These are phyloP conservation scores for Ganoderma meredithae DNA, from an alignment of 1,284 basidiomycete genomes.

Conservation along the genomic window DNA sequence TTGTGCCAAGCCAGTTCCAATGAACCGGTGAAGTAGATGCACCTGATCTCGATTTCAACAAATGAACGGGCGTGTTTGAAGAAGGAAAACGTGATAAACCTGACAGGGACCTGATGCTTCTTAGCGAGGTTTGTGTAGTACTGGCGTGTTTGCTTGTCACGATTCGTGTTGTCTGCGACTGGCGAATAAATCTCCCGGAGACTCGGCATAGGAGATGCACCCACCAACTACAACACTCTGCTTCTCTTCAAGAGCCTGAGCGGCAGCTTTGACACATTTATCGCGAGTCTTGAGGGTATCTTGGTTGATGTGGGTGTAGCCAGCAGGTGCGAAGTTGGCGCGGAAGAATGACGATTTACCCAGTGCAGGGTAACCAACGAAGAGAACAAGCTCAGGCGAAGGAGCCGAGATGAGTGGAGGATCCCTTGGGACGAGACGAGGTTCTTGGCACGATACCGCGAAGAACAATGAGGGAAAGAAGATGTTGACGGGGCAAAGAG, in stretches of 20 bases:
- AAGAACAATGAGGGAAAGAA: not conserved
- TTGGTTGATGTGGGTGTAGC: constrained; percentile 88
- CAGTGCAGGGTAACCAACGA: constrained; percentile 87
- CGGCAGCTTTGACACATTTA: constrained; percentile 76
- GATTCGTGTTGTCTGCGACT: constrained; percentile 84
- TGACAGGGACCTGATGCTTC: constrained; percentile 58
- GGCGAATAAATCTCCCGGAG: not conserved
- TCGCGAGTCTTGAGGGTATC: constrained; percentile 78
- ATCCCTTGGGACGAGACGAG: constrained; percentile 67
- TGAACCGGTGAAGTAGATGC: constrained; percentile 77
- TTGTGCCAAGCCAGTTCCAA: constrained; percentile 89
- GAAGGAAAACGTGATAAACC: constrained; percentile 47
- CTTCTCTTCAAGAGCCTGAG: constrained; percentile 61
- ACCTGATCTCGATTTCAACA: constrained; percentile 49
- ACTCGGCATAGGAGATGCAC: constrained; percentile 34
- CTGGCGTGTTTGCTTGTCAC: constrained; percentile 72
- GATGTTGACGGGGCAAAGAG: constrained; percentile 1
- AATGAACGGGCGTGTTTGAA: constrained; percentile 14
- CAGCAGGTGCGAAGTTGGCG: constrained; percentile 69
- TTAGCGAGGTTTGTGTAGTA: constrained; percentile 74
- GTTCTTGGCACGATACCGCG: constrained; percentile 48
- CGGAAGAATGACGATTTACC: constrained; percentile 89
- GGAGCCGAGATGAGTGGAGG: constrained; percentile 62
- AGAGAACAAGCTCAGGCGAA: constrained; percentile 73
- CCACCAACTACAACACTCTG: constrained; percentile 81